Percentiles rank a stretch among this genome's conserved stretches.
phyloP scores from a whole-genome alignment of 192 early-diverging fungal genomes.

The Piromyces sp. region DNA sequence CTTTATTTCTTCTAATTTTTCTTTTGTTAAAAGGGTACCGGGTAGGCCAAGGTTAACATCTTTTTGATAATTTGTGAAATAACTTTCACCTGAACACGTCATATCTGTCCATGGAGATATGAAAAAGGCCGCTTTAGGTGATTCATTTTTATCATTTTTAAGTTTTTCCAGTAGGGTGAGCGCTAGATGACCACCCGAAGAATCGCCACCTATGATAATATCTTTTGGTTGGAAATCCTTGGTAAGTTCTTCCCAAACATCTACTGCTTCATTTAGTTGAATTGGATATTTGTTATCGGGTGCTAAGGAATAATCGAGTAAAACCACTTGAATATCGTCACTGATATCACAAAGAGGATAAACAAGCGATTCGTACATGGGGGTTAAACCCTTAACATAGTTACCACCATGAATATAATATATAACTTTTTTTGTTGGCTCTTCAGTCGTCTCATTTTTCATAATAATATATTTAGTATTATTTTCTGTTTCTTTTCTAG shows the following conservation, averaged over 20 bases:
- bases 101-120: not conserved
- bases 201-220: slow-evolving; percentile 26
- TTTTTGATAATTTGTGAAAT: not conserved
- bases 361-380: not conserved
- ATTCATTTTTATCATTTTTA: not conserved
- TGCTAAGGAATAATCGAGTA: not conserved
- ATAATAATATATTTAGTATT: not conserved
- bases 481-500: not conserved
- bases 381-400: not conserved
- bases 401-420: not conserved
- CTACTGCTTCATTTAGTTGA: not conserved
- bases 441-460: not conserved
- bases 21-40: not conserved
- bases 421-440: not conserved
- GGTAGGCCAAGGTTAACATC: not conserved
- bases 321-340: not conserved
- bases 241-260: not conserved
- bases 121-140: not conserved
- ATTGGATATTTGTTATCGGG: not conserved
- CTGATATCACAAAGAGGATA: not conserved
- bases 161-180: slow-evolving; percentile 11
- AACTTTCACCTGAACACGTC: not conserved
- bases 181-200: slow-evolving; percentile 28
- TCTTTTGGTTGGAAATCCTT: slow-evolving; percentile 14
- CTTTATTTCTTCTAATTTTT: not conserved